phyloP scores from a whole-genome alignment of 164 flowering plant genomes.

The Dillenia turbinata region DNA sequence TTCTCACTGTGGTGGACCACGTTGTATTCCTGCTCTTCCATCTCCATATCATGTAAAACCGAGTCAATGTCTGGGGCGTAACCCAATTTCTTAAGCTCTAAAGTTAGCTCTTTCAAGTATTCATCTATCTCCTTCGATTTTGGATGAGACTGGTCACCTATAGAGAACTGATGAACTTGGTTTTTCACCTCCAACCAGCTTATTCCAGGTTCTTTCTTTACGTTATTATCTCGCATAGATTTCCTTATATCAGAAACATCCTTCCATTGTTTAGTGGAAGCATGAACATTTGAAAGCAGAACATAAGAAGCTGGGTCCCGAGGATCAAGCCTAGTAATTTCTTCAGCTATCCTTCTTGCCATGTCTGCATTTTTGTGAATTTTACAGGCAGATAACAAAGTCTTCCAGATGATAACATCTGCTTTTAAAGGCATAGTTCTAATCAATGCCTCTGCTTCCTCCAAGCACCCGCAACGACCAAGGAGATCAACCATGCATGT shows the following conservation, averaged over 20 bases:
- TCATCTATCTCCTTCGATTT: conserved; percentile 37
- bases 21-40: conserved; percentile 54
- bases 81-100: conserved; percentile 47
- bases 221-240: conserved; percentile 50
- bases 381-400: conserved; percentile 72
- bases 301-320: conserved; percentile 65
- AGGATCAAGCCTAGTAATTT: conserved; percentile 49
- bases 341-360: conserved; percentile 49
- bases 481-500: conserved; percentile 77
- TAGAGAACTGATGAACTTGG: conserved; percentile 50
- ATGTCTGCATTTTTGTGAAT: conserved; percentile 59
- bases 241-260: conserved; percentile 54
- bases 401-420: conserved; percentile 71
- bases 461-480: conserved; percentile 59
- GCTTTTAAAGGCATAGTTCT: conserved; percentile 62
- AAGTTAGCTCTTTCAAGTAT: conserved; percentile 44
- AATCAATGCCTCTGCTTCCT: conserved; percentile 61
- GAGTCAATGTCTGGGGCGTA: conserved; percentile 48
- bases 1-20: conserved; percentile 70
- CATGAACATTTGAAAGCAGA: conserved; percentile 58
- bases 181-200: conserved; percentile 80
- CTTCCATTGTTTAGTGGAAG: conserved; percentile 53
- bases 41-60: conserved; percentile 60
- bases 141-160: conserved; percentile 54
- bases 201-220: conserved; percentile 77